Evolutionary conservation across 495 filamentous ascomycete genomes (phyloP).

Genomic region (Aspergillus taichungensis): DNA sequence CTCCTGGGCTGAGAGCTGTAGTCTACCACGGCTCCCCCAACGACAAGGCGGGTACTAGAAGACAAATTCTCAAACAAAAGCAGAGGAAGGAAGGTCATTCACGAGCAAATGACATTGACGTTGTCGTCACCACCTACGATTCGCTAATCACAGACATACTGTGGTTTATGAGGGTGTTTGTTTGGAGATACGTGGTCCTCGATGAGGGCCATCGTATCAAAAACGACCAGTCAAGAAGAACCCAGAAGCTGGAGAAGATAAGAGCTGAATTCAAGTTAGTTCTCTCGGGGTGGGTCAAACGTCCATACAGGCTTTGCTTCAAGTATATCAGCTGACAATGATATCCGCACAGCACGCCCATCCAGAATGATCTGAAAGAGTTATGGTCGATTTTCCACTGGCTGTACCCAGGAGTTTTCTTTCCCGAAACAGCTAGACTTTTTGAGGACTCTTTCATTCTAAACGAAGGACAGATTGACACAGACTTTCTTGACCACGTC

Average conservation of each 20-base stretch:
- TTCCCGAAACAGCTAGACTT: slow-evolving; percentile 34
- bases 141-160: slow-evolving; percentile 44
- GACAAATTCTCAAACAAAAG: background rate
- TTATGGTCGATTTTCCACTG: slow-evolving; percentile 56
- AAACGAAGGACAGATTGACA: slow-evolving; percentile 45
- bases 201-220: slow-evolving; percentile 58
- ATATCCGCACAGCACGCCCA: slow-evolving; percentile 36
- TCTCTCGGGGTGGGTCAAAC: slow-evolving; percentile 38
- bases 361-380: slow-evolving; percentile 57
- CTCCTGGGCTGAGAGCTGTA: slow-evolving; percentile 45
- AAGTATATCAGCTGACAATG: background rate
- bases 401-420: slow-evolving; percentile 56
- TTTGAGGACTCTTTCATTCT: slow-evolving; percentile 55
- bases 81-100: background rate
- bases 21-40: slow-evolving; percentile 46
- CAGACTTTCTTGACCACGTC: slow-evolving; percentile 43
- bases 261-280: slow-evolving; percentile 51
- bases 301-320: background rate
- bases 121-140: slow-evolving; percentile 57
- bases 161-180: slow-evolving; percentile 52
- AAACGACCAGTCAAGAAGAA: slow-evolving; percentile 44
- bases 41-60: slow-evolving; percentile 25
- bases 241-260: slow-evolving; percentile 41
- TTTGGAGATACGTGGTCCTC: slow-evolving; percentile 50
- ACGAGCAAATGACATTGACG: slow-evolving; percentile 21